Percentiles rank a stretch among this genome's conserved stretches.
Evolutionary conservation across 2,329 filamentous ascomycete genomes (phyloP).

Genomic region (Trichoderma koningii): DNA sequence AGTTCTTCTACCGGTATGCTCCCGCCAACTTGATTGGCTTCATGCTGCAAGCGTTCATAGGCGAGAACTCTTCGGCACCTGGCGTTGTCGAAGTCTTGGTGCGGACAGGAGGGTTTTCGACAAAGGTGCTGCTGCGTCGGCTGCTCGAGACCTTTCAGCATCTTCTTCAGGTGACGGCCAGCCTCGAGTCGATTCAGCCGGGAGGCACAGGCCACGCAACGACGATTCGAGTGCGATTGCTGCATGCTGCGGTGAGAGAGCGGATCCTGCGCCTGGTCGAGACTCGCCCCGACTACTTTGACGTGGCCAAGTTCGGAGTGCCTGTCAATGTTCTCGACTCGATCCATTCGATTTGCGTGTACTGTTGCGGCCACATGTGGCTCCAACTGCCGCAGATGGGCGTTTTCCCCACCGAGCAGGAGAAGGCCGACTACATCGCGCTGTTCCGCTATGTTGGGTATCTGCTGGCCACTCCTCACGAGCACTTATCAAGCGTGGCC

Average conservation of each 20-base stretch:
- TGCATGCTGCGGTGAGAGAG: conserved; percentile 65
- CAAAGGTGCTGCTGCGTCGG: conserved; percentile 59
- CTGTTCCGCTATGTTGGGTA: conserved; percentile 48
- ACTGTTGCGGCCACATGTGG: conserved; percentile 64
- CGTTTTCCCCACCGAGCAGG: conserved; percentile 58
- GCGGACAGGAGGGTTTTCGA: conserved; percentile 67
- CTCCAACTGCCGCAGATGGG: conserved; percentile 64
- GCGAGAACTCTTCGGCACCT: conserved; percentile 49
- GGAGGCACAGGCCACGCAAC: conserved; percentile 63
- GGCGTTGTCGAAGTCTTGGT: conserved; percentile 66
- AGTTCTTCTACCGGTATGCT: conserved; percentile 66
- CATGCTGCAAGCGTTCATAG: conserved; percentile 43
- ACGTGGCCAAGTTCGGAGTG: conserved; percentile 58
- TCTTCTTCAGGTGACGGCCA: conserved; percentile 60
- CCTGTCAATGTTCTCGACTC: conserved; percentile 68
- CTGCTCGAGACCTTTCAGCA: conserved; percentile 51
- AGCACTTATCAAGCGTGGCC: conserved; percentile 33
- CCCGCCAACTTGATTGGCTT: conserved; percentile 59
- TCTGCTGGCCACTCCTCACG: conserved; percentile 36
- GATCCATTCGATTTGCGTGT: conserved; percentile 64
- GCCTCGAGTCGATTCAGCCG: conserved; percentile 59
- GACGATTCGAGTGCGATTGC: conserved; percentile 63
- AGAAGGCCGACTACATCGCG: conserved; percentile 64
- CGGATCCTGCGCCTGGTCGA: conserved; percentile 61
- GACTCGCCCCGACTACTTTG: conserved; percentile 60